Base-by-base conservation (phyloP, 805 yeast genomes). In the Zygosaccharomyces bailii region DNA sequence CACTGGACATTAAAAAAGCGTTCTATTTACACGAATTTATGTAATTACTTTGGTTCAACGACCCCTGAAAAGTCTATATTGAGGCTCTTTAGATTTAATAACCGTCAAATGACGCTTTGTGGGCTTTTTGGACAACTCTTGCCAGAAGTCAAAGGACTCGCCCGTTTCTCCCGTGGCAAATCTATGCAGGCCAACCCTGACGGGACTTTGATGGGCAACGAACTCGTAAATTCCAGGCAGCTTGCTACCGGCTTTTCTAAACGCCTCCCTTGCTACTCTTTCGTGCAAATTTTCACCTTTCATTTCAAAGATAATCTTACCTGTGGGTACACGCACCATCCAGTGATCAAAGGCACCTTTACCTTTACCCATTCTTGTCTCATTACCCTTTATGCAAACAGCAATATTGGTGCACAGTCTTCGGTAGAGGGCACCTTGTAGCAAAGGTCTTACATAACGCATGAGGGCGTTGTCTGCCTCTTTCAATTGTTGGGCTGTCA, bases 301-400 rank as follows among this genome's bases (percentile, higher is more conserved):
- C 60, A 90, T 80, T 70, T 93, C 99, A 60, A 90, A 88, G 17
- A 90, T 72, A 33, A 93, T 81, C 61, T 89, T 90, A 3, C 99
- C 99, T 0, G 97, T 90, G 32, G 98, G 95, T 10, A 93, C 93
- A 59, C 99, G 80, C 25, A 82, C 86, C 58, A 95, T 95, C 98
- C 98, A 93, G 71, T 88, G 93, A 59, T 88, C 96, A 63, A 93
- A 91, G 0, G 90, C 84, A 69, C 99, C 99, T 69, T 93, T 93
- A 72, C 99, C 99, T 68, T 93, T 93, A 73, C 99, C 99, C 99
- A 93, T 93, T 82, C 99, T 93, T 8, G 96, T 88, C 66, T 93
- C 96, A 66, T 93, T 93, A 71, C 99, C 99, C 71, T 93, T 93
- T 50, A 86, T 80, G 68, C 96, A 89, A 9, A 93, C 95, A 0